Base-by-base conservation (phyloP, 352 stramenopile genomes). In the Phytophthora colocasiae region DNA sequence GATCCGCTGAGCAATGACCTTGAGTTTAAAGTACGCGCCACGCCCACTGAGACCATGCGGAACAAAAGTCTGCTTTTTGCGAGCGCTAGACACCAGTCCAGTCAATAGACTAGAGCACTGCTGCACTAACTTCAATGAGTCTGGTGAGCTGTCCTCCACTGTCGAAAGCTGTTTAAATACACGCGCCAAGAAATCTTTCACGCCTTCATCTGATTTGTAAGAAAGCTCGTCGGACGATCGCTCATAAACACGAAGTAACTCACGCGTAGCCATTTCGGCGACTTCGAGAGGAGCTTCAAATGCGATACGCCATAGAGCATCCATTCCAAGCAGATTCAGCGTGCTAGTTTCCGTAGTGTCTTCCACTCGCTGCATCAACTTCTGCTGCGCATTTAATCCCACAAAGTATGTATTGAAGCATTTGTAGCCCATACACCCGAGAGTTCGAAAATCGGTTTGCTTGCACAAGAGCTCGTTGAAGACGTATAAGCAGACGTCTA, bases 381-480 rank as follows among this genome's bases (percentile, higher is more conserved):
- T 84, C 6, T 77, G 78, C 19, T 85, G 75, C 14, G 80, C 69
- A 58, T 96, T 96, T 38, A 96, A 41, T 1, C 75, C 82, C 10
- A 93, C 77, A 58, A 96, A 96, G 40, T 93, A 96, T 11, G 86
- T 93, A 59, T 95, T 85, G 27, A 96, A 96, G 48, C 89, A 96
- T 50, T 90, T 87, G 64, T 96, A 96, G 1, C 89, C 89, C 54
- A 92, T 75, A 12, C 71, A 81, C 4, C 87, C 86, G 40, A 96
- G 72, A 5, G 80, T 87, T 45, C 66, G 56, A 22, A 92, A 93
- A 64, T 93, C 83, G 5, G 87, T 95, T 61, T 91, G 85, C 41
- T 85, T 69, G 62, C 89, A 95, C 49, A 96, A 58, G 8, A 96
- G 67, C 52, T 95, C 78, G 38, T 92, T 87, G 59, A 96, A 96